Conservation (phyloP, 2,329 filamentous ascomycete genomes). For the Curvularia sp. region DNA sequence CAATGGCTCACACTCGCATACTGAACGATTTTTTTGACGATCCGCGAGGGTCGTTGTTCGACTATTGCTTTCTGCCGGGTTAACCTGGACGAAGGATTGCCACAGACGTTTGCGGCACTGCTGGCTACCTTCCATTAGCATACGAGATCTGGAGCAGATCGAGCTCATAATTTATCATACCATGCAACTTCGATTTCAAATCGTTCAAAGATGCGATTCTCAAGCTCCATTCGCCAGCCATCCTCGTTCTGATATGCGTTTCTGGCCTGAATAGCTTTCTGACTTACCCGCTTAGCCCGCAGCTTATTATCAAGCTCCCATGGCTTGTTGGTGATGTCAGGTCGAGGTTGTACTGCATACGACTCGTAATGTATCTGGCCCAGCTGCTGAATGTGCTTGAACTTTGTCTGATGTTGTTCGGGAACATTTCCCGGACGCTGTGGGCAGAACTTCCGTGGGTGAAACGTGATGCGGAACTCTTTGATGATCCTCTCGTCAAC, state of each 20-base stretch:
- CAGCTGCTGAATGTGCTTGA: conserved; percentile 20
- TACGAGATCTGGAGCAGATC: not conserved
- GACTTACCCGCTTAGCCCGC: conserved; percentile 12
- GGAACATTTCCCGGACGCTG: conserved; percentile 14
- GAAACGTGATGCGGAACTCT: conserved; percentile 8
- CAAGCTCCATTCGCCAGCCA: conserved; percentile 21
- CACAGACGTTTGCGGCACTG: conserved; percentile 6
- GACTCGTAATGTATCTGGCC: conserved; percentile 14
- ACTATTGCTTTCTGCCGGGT: conserved; percentile 17
- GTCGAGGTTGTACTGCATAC: conserved; percentile 15
- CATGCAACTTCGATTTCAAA: conserved; percentile 31
- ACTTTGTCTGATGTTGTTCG: conserved; percentile 19
- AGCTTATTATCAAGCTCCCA: conserved; percentile 22
- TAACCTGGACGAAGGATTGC: conserved; percentile 4
- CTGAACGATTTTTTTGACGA: conserved; percentile 19
- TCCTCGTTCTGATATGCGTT: conserved; percentile 19
- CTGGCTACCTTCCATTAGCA: not conserved
- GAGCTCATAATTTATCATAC: conserved; percentile 21
- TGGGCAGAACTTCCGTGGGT: not conserved
- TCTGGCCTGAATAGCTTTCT: not conserved
- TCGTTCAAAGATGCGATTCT: conserved; percentile 23
- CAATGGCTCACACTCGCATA: conserved; percentile 20
- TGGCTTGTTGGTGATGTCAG: conserved; percentile 14
- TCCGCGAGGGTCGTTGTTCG: conserved; percentile 13
- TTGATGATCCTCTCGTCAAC: not conserved